phyloP scores from a whole-genome alignment of 345 rosid species.

The Heritiera littoralis region DNA sequence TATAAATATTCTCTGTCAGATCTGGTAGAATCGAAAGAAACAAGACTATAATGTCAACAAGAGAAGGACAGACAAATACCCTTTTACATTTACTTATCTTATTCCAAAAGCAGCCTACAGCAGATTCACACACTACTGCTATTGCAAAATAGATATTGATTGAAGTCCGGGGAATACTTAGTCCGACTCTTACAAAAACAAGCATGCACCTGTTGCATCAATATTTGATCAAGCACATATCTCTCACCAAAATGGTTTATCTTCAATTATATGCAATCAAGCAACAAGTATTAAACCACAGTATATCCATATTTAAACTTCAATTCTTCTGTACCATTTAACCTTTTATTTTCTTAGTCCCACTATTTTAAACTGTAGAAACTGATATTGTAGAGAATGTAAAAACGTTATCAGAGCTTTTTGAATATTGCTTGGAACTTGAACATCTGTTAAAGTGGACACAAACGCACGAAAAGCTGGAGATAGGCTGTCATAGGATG shows the following conservation, averaged over 20 bases:
- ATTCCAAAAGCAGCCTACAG: not conserved
- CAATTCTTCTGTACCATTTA: not conserved
- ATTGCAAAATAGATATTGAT: not conserved
- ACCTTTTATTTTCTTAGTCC: not conserved
- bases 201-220: not conserved
- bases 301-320: slow-evolving; percentile 1
- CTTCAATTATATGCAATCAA: not conserved
- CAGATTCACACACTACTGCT: not conserved
- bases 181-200: not conserved
- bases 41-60: not conserved
- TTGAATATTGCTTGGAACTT: too few relatives aligned
- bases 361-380: not conserved
- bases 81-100: not conserved
- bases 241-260: not conserved
- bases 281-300: too few relatives aligned
- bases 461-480: too few relatives aligned
- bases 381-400: too few relatives aligned
- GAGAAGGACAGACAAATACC: not conserved
- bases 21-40: slow-evolving; percentile 37
- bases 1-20: slow-evolving; percentile 84
- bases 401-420: too few relatives aligned
- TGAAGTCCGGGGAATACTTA: not conserved
- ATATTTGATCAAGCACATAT: not conserved
- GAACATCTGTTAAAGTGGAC: too few relatives aligned
- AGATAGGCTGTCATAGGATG: too few relatives aligned